Base-by-base conservation (phyloP, 2,329 filamentous ascomycete genomes). In the Aureobasidium leucospermi region DNA sequence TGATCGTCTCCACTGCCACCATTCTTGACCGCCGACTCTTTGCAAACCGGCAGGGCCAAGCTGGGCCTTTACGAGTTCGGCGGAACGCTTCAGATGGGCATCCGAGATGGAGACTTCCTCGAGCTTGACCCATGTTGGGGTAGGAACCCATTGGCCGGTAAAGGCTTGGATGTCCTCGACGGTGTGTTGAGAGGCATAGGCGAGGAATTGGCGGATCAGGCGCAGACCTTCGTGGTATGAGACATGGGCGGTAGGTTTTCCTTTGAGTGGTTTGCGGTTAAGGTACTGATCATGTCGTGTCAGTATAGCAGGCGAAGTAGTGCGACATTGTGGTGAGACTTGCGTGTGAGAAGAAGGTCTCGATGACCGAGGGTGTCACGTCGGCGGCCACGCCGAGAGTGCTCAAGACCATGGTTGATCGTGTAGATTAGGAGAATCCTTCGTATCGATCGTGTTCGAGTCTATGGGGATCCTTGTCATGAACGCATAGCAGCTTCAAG, bases 111-210 rank as follows among this genome's bases (percentile, higher is more conserved):
- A 71, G 39, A 87, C 79, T 53, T 85, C 81, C 57, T 95, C 85
- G 4, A 88, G 85, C 66, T 87, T 89, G 60, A 96, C 86, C 92
- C 92, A 97, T 66, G 85, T 83, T 1, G 94, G 92, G 60, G 87
- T 85, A 0, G 93, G 94, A 2, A 97, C 92, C 85, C 89, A 91
- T 78, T 96, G 93, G 13, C 84, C 79, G 0, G 93, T 96, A 71
- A 97, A 97, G 3, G 86, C 85, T 70, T 99, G 94, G 32, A 97
- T 75, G 64, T 97, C 91, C 74, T 99, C 94, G 67, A 99, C 87
- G 0, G 90, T 91, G 71, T 96, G 90, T 63, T 90, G 86, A 1
- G 93, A 91, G 3, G 91, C 87, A 73, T 91, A 94, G 43, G 83
- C 74, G 38, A 99, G 82, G 73, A 99, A 97, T 38, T 87, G 84